A percentile compares a stretch with the other conserved stretches of the same genome.
These are phyloP conservation scores for Blakeslea trispora DNA, from an alignment of 371 early-diverging fungal species.

Conservation along the genomic window DNA sequence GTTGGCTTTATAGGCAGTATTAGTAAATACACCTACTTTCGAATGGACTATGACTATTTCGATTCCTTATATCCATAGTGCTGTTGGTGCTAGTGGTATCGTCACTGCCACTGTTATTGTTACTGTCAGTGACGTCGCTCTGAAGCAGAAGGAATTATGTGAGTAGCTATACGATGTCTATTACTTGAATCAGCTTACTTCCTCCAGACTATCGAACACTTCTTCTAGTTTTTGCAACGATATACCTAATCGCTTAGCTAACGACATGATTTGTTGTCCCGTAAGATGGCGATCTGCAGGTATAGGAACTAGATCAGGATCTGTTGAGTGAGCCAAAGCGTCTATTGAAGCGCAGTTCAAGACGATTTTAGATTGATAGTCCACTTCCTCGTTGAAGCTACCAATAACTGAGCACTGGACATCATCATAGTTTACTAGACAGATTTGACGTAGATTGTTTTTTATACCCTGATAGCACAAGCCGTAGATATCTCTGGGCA, in stretches of 20 bases:
- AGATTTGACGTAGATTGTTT: conserved; percentile 2
- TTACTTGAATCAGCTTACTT: conserved; percentile 1
- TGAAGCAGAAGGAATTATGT: too few species aligned
- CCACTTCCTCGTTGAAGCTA: conserved; percentile 1
- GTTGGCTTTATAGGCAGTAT: too few species aligned
- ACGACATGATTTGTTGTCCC: conserved; percentile 19
- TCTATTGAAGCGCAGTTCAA: conserved; percentile 24
- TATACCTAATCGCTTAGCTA: conserved; percentile 24
- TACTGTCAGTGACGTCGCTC: too few species aligned
- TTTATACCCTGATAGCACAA: conserved; percentile 5
- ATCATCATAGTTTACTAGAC: conserved; percentile 7
- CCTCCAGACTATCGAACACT: conserved; percentile 23
- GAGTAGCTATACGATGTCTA: too few species aligned
- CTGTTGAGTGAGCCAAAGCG: conserved; percentile 20
- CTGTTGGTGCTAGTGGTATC: too few species aligned
- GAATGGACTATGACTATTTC: too few species aligned
- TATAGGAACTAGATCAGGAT: conserved; percentile 7
- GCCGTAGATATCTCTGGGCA: conserved; percentile 18
- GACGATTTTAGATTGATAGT: not conserved
- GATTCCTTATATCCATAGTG: too few species aligned
- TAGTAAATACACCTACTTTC: too few species aligned
- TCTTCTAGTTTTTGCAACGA: conserved; percentile 1
- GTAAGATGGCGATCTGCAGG: conserved; percentile 21
- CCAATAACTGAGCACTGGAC: conserved; percentile 1
- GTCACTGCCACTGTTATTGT: too few species aligned